phyloP scores from a whole-genome alignment of 768 basidiomycete species.

The Chalciporus pseudorubinellus region DNA sequence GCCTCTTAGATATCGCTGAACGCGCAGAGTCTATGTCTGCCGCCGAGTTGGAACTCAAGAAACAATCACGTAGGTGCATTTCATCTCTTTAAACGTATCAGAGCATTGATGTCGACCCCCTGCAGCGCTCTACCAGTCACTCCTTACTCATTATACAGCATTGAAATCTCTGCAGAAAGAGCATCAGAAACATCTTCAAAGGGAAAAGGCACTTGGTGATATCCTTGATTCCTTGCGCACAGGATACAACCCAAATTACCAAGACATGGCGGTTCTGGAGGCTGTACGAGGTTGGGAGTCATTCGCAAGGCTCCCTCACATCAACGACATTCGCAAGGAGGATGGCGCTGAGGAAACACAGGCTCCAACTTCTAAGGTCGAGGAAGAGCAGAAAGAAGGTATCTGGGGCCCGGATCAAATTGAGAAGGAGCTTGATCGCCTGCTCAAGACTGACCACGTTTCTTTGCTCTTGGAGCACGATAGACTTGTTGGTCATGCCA shows the following conservation, averaged over 20 bases:
- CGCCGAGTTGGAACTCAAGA: constrained; percentile 79
- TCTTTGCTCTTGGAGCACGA: constrained; percentile 78
- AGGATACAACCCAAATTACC: constrained; percentile 97
- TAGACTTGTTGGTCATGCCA: constrained; percentile 52
- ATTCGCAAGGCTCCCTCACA: constrained; percentile 65
- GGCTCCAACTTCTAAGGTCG: constrained; percentile 11
- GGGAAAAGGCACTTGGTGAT: constrained; percentile 74
- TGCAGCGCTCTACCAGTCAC: constrained; percentile 74
- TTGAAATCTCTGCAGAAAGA: constrained; percentile 75
- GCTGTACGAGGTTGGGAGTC: constrained; percentile 94
- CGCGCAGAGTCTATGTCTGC: constrained; percentile 75
- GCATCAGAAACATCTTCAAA: constrained; percentile 68
- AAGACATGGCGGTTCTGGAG: constrained; percentile 98
- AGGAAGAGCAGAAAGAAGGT: constrained; percentile 54
- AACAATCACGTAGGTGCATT: constrained; percentile 70
- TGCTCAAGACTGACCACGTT: constrained; percentile 68
- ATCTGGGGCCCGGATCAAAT: constrained; percentile 61
- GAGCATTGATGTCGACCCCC: constrained; percentile 3
- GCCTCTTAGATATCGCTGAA: constrained; percentile 65
- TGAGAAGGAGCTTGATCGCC: constrained; percentile 50
- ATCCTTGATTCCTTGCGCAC: constrained; percentile 78
- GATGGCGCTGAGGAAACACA: constrained; percentile 36
- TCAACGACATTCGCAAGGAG: constrained; percentile 63
- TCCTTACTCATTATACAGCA: constrained; percentile 70
- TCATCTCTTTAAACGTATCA: neutral